Conservation (phyloP, 208 protist genomes). For the Endotrypanum monterogeii region DNA sequence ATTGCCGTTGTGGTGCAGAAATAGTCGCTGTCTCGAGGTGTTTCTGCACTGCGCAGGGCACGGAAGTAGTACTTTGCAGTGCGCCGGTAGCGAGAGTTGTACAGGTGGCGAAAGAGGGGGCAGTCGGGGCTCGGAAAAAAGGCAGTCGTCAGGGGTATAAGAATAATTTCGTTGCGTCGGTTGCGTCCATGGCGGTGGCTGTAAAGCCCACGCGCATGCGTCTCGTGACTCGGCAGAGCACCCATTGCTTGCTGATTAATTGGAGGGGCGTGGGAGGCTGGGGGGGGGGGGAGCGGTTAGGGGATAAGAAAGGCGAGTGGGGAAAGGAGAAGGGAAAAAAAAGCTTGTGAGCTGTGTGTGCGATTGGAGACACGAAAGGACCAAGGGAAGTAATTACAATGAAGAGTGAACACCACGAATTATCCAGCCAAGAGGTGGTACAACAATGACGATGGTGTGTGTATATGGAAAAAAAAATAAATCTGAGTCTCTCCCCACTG, state of each 20-base stretch:
- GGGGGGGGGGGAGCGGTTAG: not conserved
- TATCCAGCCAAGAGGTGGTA: too few species aligned
- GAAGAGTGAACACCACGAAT: too few species aligned
- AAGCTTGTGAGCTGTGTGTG: not conserved
- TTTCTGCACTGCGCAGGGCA: constrained; percentile 42
- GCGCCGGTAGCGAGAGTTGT: constrained; percentile 53
- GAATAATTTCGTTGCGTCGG: constrained; percentile 68
- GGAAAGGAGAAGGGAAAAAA: not conserved
- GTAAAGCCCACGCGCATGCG: constrained; percentile 75
- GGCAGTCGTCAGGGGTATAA: constrained; percentile 63
- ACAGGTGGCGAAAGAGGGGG: constrained; percentile 61
- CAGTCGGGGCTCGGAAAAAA: constrained; percentile 73
- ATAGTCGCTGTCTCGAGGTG: constrained; percentile 56
- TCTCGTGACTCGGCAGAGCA: constrained; percentile 74
- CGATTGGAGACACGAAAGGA: not conserved
- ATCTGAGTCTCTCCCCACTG: too few species aligned
- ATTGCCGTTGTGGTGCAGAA: constrained; percentile 58
- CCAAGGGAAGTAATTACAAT: too few species aligned
- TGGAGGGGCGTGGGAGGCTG: not conserved
- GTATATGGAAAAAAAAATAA: too few species aligned
- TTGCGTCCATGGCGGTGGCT: constrained; percentile 78
- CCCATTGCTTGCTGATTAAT: constrained; percentile 37
- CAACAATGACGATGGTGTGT: too few species aligned
- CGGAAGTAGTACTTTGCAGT: constrained; percentile 87
- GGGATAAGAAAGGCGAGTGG: too few species aligned